A percentile compares a stretch with the other conserved stretches of the same genome.
Evolutionary conservation across 169 alveolate genomes (phyloP).

Genomic region (Eimeria zaria): DNA sequence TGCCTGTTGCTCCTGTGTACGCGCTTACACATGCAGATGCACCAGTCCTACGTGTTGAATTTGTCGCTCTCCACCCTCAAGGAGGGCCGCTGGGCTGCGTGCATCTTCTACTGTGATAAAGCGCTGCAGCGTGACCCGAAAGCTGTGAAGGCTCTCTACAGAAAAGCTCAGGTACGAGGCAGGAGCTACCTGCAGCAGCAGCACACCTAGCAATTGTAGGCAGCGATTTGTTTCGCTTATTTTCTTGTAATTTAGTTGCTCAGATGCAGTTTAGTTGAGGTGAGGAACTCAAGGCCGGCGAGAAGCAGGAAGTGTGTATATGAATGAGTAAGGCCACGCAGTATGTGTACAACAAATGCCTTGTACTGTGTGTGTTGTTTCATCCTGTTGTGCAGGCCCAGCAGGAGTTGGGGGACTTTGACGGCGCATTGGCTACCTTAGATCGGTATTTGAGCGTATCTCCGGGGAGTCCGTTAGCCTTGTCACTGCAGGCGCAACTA

Average conservation of each 20-base stretch:
- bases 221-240: background rate
- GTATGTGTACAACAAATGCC: background rate
- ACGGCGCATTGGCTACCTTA: conserved; percentile 74
- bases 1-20: background rate
- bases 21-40: conserved; percentile 61
- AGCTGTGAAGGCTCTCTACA: conserved; percentile 80
- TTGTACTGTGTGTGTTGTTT: background rate
- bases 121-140: conserved; percentile 80
- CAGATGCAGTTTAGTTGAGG: background rate
- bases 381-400: conserved; percentile 53
- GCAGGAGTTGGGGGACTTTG: conserved; percentile 66
- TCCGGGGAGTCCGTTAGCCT: conserved; percentile 77
- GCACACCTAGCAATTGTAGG: background rate
- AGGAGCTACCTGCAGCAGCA: background rate
- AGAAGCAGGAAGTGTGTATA: background rate
- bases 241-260: background rate
- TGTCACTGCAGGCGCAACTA: conserved; percentile 71
- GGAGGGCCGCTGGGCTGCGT: conserved; percentile 78
- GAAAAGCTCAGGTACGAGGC: conserved; percentile 73
- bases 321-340: background rate
- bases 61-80: conserved; percentile 81
- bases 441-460: conserved; percentile 36
- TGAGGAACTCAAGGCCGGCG: background rate
- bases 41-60: conserved; percentile 74
- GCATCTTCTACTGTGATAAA: conserved; percentile 80